These are phyloP conservation scores for Aegilops speltoides DNA, from an alignment of 176 grass and related monocot genomes.

Conservation along the genomic window DNA sequence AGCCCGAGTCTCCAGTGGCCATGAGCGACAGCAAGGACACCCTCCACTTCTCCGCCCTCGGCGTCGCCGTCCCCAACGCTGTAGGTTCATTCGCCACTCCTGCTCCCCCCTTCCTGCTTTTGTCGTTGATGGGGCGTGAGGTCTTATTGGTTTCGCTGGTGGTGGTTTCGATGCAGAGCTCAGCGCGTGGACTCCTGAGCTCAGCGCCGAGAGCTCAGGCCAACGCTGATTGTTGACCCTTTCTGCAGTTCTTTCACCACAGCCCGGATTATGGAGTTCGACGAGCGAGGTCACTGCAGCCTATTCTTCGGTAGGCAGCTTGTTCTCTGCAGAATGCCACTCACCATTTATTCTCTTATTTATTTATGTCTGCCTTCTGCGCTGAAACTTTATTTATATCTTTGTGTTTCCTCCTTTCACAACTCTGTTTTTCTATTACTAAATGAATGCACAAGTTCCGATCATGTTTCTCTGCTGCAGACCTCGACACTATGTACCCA, in stretches of 20 bases:
- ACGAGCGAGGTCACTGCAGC: conserved; percentile 71
- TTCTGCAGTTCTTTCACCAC: conserved; percentile 23
- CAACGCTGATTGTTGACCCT: conserved; percentile 13
- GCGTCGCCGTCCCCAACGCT: no score
- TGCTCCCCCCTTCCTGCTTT: no score
- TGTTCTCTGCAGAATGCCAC: neutral
- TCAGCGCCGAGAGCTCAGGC: no score
- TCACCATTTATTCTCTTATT: neutral
- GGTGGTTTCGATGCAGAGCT: no score
- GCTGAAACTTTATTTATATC: neutral
- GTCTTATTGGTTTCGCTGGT: no score
- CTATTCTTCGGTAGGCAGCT: conserved; percentile 79
- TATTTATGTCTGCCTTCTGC: no score
- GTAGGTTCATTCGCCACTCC: no score
- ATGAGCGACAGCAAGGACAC: no score
- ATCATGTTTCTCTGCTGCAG: conserved; percentile 43
- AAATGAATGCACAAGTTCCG: conserved; percentile 23
- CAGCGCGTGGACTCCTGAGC: no score
- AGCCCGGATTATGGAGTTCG: conserved; percentile 60
- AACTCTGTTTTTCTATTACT: neutral
- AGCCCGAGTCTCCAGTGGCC: no score
- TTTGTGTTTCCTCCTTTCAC: neutral
- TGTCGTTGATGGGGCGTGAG: no score
- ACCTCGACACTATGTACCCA: conserved; percentile 93
- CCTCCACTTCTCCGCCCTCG: no score